A percentile compares a stretch with the other conserved stretches of the same genome.
phyloP scores from a whole-genome alignment of 2,329 filamentous ascomycete genomes.

The Teratosphaeria zuluensis region DNA sequence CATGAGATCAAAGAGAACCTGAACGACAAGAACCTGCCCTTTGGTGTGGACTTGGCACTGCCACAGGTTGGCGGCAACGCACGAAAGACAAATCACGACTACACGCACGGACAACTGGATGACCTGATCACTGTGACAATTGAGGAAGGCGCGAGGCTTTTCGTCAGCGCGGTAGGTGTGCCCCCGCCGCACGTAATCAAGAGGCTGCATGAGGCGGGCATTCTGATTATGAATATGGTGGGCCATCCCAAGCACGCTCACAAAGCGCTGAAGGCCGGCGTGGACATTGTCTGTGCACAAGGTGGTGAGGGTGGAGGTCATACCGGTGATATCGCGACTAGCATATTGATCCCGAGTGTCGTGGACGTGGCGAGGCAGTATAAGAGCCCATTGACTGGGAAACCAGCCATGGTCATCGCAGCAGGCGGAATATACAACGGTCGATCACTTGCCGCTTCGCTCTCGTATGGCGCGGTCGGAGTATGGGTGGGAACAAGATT shows the following conservation, averaged over 20 bases:
- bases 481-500: conserved; percentile 95
- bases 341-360: conserved; percentile 77
- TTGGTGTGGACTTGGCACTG: conserved; percentile 84
- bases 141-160: conserved; percentile 70
- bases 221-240: conserved; percentile 96
- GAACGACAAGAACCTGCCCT: conserved; percentile 57
- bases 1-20: conserved; percentile 75
- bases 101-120: conserved; percentile 80
- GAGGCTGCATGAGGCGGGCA: conserved; percentile 65
- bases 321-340: conserved; percentile 77
- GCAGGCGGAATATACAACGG: conserved; percentile 84
- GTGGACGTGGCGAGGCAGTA: conserved; percentile 73
- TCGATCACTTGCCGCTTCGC: conserved; percentile 63
- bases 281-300: conserved; percentile 86
- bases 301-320: conserved; percentile 90
- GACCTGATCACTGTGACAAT: conserved; percentile 82
- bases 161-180: conserved; percentile 81
- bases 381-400: conserved; percentile 58
- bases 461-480: conserved; percentile 80
- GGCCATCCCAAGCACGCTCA: conserved; percentile 83
- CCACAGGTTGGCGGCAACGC: conserved; percentile 79
- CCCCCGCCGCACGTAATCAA: conserved; percentile 66
- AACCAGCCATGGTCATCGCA: conserved; percentile 70
- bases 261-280: conserved; percentile 77
- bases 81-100: conserved; percentile 89